A percentile compares a stretch with the other conserved stretches of the same genome.
phyloP scores from a whole-genome alignment of 139 green algal species.

The Limnomonas spitsbergensis region DNA sequence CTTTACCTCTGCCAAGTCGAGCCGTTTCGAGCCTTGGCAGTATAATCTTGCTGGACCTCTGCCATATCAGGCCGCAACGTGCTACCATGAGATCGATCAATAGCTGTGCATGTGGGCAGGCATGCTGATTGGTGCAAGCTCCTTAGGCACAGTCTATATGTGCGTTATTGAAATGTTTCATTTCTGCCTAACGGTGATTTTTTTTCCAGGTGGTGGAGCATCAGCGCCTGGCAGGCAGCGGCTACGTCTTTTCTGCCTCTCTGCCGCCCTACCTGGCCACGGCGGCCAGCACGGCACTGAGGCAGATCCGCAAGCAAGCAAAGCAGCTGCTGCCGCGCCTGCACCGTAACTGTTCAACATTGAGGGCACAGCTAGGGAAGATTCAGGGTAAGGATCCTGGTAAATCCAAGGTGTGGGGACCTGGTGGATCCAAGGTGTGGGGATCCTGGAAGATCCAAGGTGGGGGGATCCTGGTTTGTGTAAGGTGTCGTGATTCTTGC shows the following conservation, averaged over 20 bases:
- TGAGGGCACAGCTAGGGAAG: slow-evolving; percentile 44
- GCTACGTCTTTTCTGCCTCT: slow-evolving; percentile 95
- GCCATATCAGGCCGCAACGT: too few relatives aligned
- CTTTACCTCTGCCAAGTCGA: too few relatives aligned
- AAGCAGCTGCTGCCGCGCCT: slow-evolving; percentile 26
- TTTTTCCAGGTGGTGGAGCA: slow-evolving; percentile 7
- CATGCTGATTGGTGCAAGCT: too few relatives aligned
- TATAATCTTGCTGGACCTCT: too few relatives aligned
- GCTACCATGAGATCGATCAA: too few relatives aligned
- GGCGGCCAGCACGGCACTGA: slow-evolving; percentile 48
- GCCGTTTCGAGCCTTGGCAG: too few relatives aligned
- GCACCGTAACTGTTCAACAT: slow-evolving; percentile 23
- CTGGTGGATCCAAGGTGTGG: background rate
- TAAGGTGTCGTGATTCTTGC: too few relatives aligned
- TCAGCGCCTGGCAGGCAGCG: slow-evolving; percentile 77
- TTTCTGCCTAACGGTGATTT: too few relatives aligned
- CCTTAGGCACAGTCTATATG: too few relatives aligned
- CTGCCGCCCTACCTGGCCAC: slow-evolving; percentile 92
- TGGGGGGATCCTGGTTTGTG: too few relatives aligned
- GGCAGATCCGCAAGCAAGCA: slow-evolving; percentile 32
- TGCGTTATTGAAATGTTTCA: too few relatives aligned
- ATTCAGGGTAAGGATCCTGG: slow-evolving; percentile 36
- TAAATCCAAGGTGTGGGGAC: background rate
- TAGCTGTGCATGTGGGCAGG: too few relatives aligned
- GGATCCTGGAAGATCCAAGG: background rate